Base-by-base conservation (phyloP, 306 rosid species). In the Potentilla sterilis region DNA sequence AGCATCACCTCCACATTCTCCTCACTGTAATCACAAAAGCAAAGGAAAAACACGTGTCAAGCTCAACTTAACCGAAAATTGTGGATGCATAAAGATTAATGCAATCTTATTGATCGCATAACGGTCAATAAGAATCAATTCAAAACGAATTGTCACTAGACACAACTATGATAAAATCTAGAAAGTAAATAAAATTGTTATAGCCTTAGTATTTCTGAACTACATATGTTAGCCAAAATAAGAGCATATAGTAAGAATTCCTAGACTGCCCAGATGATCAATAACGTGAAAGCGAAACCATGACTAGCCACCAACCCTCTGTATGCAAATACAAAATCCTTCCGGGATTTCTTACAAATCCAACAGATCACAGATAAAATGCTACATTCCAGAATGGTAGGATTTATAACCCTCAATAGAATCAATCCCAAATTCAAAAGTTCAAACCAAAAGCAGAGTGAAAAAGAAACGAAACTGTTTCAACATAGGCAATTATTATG, bases 11-110 rank as follows among this genome's bases (percentile, higher is more conserved):
- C 59, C 76, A 22, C 69, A 83, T 75, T 81, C 79, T 77, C 40
- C 44, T 75, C 83, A 74, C 92, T 91, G 96, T 70, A 70, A 83
- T 73, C 34, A 63, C 38, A 69, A 41, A 9, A 64, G 21, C 44
- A 44, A 81, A 28, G 49, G 64, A 80, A 63, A 81, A 16, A 11
- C 67, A 48, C 40, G 52, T 43, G 69, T 74, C 70, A 61, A n/a
- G 14, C 54, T 58, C 11, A 57, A 57, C n/a, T 58, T 80, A 57
- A 38, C 52, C 5, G 69, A 12, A 42, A 72, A 59, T 32, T 75
- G 46, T 19, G 24, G 37, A 43, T 22, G 19, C 40, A 52, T 51
- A 71, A 42, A 69, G 19, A 43, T 9, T 71, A 66, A 11, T 32
- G 19, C 61, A 78, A 58, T 62, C 67, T 35, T 59, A 57, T 58